Percentiles rank a stretch among this genome's conserved stretches.
Conservation (phyloP, 2,329 filamentous ascomycete species). For the Mycocentrospora acerina region DNA sequence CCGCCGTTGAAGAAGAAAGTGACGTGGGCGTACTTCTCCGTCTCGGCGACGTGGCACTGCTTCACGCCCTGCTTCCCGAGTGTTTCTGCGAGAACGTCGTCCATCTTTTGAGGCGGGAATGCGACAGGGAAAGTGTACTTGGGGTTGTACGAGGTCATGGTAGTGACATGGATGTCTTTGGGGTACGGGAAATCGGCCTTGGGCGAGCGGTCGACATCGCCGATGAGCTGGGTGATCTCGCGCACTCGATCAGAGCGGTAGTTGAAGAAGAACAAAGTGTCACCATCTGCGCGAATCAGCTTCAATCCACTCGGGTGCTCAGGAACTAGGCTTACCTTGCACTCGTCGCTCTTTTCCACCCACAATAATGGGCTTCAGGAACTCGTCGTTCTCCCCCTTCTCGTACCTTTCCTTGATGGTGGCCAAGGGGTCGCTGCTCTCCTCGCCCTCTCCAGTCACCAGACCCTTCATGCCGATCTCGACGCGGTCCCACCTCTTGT, state of each 20-base stretch:
- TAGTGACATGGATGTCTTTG: conserved; percentile 82
- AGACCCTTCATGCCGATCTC: conserved; percentile 88
- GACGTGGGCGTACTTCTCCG: conserved; percentile 98
- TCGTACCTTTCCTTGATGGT: conserved; percentile 87
- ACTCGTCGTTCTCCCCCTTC: conserved; percentile 90
- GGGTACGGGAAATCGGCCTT: conserved; percentile 91
- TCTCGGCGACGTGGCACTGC: conserved; percentile 97
- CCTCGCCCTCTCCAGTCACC: conserved; percentile 82
- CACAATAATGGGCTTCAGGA: conserved; percentile 95
- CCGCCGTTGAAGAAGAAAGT: conserved; percentile 99
- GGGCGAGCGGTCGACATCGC: conserved; percentile 87
- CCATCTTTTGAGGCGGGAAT: conserved; percentile 94
- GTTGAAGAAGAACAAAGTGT: conserved; percentile 99
- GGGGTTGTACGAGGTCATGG: conserved; percentile 98
- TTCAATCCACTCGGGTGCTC: conserved; percentile 31
- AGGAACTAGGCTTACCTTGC: conserved; percentile 59
- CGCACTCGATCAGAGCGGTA: conserved; percentile 97
- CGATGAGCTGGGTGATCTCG: conserved; percentile 92
- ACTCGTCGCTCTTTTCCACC: conserved; percentile 83
- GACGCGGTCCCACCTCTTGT: conserved; percentile 97
- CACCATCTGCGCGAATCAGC: conserved; percentile 64
- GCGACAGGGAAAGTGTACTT: conserved; percentile 92
- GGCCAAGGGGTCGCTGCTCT: conserved; percentile 78
- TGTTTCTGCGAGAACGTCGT: conserved; percentile 97
- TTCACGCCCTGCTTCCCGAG: conserved; percentile 83